A percentile compares a stretch with the other conserved stretches of the same genome.
These are phyloP conservation scores for Eucalyptus tenuipes DNA, from an alignment of 345 rosid species.

Conservation along the genomic window DNA sequence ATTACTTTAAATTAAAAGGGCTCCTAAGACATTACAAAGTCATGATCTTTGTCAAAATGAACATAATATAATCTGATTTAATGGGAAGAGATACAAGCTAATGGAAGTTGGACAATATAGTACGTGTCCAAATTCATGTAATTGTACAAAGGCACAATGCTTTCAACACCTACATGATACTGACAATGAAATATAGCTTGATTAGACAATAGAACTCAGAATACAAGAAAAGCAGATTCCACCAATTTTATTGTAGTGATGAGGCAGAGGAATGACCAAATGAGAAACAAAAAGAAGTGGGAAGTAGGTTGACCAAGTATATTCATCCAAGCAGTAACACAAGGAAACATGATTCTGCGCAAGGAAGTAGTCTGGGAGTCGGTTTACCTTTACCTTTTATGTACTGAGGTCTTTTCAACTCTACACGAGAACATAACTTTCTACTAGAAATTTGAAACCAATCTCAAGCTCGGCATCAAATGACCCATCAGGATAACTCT, in stretches of 20 bases:
- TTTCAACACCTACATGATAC: neutral
- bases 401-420: constrained; percentile 44
- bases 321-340: neutral
- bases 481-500: constrained; percentile 69
- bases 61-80: neutral
- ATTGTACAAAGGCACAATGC: neutral
- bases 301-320: neutral
- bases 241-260: neutral
- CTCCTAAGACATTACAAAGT: neutral
- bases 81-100: neutral
- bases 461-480: constrained; percentile 95
- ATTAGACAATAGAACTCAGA: neutral
- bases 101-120: neutral
- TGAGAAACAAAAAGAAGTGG: neutral
- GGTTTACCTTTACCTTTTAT: constrained; percentile 41
- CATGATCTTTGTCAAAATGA: neutral
- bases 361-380: neutral
- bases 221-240: neutral
- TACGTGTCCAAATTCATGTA: neutral
- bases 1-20: neutral
- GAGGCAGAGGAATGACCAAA: neutral
- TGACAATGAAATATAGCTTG: neutral
- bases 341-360: neutral
- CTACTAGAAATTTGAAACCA: constrained; percentile 85
- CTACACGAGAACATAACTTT: constrained; percentile 89